Conservation (phyloP, 305 asterid genomes). For the Fraxinus baroniana region DNA sequence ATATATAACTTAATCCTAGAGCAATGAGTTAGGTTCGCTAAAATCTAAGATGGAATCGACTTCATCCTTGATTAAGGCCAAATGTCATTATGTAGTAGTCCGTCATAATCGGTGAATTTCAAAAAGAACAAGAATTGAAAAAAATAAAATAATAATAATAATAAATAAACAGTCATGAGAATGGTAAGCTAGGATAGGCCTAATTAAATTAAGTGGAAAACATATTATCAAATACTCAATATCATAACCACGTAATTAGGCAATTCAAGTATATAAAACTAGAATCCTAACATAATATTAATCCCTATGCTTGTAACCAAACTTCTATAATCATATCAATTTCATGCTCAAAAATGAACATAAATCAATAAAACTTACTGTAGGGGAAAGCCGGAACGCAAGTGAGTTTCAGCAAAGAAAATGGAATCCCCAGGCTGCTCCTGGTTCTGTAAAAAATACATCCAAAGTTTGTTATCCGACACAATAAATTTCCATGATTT, state of each 20-base stretch:
- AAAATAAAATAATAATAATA: neutral
- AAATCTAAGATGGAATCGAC: neutral
- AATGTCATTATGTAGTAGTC: neutral
- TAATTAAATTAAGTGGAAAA: neutral
- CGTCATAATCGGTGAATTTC: neutral
- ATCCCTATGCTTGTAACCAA: neutral
- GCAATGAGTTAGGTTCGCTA: neutral
- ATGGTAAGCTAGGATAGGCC: neutral
- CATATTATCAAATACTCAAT: neutral
- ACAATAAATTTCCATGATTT: slow-evolving; percentile 69
- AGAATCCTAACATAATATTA: neutral
- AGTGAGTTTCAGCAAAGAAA: slow-evolving; percentile 72
- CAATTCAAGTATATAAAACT: neutral
- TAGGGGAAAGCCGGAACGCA: slow-evolving; percentile 78
- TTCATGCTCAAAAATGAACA: neutral
- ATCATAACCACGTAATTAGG: neutral
- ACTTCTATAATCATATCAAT: neutral
- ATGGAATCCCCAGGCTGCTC: slow-evolving; percentile 72
- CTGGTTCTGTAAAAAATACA: slow-evolving; percentile 76
- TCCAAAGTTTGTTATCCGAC: slow-evolving; percentile 82
- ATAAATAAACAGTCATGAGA: neutral
- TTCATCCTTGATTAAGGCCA: neutral
- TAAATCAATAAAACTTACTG: slow-evolving; percentile 39
- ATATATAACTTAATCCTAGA: neutral
- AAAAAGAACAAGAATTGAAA: neutral